These are phyloP conservation scores for Metschnikowia chrysomelidarum DNA, from an alignment of 805 yeast species.

Conservation along the genomic window DNA sequence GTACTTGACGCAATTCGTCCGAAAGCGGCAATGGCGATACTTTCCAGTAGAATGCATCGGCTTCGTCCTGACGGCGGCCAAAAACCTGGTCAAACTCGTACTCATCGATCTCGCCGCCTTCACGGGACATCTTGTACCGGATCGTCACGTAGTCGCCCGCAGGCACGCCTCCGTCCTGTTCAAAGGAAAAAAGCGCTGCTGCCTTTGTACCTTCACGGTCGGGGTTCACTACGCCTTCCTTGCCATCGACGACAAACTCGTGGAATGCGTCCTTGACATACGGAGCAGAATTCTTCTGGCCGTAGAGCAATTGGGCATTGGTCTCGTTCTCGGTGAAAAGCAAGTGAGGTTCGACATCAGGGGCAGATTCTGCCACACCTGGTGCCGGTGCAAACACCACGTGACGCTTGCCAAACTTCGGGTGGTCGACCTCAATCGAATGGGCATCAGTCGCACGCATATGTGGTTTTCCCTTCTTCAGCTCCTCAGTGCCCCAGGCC, in stretches of 20 bases:
- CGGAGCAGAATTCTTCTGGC: constrained; percentile 53
- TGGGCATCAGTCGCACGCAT: constrained; percentile 41
- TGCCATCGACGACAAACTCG: constrained; percentile 67
- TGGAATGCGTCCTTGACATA: constrained; percentile 91
- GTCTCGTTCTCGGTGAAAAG: constrained; percentile 91
- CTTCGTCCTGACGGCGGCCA: constrained; percentile 75
- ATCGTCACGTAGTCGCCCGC: constrained; percentile 85
- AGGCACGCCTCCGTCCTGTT: constrained; percentile 73
- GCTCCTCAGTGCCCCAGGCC: constrained; percentile 78
- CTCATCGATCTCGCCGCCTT: constrained; percentile 55
- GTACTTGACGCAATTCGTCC: constrained; percentile 75
- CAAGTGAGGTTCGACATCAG: constrained; percentile 73
- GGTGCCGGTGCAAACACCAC: constrained; percentile 82
- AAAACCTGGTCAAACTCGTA: constrained; percentile 68
- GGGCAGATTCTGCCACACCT: constrained; percentile 53
- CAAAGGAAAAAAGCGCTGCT: constrained; percentile 80
- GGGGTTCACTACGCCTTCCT: constrained; percentile 65
- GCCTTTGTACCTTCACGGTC: constrained; percentile 74
- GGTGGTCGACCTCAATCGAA: constrained; percentile 60
- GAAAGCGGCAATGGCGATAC: constrained; percentile 81
- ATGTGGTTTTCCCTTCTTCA: constrained; percentile 46
- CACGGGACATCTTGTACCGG: constrained; percentile 65
- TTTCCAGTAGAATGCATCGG: constrained; percentile 90
- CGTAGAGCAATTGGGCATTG: constrained; percentile 65
- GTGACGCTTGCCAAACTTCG: constrained; percentile 61